These are phyloP conservation scores for Tulasnella sp. DNA, from an alignment of 768 basidiomycete species.

Conservation along the genomic window DNA sequence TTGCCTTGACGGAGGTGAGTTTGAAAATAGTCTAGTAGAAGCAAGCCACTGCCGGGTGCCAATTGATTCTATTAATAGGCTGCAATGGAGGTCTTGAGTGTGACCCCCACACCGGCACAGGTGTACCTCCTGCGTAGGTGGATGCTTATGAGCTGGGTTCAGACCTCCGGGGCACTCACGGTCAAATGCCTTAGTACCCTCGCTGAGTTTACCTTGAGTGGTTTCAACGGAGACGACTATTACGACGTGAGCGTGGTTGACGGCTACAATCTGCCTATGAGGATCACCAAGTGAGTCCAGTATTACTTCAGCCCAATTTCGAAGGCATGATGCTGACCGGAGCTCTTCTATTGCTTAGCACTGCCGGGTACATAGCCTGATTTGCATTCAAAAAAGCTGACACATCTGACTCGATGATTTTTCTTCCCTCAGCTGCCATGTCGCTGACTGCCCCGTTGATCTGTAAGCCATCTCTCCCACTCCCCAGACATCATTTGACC, in stretches of 20 bases:
- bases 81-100: conserved; percentile 27
- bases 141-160: too few species aligned
- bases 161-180: too few species aligned
- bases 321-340: background rate
- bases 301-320: background rate
- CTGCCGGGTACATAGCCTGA: too few species aligned
- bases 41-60: too few species aligned
- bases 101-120: conserved; percentile 29
- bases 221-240: background rate
- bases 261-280: conserved; percentile 16
- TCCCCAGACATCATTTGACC: background rate
- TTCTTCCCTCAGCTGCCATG: background rate
- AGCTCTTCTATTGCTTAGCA: too few species aligned
- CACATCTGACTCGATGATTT: too few species aligned
- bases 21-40: too few species aligned
- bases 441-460: conserved; percentile 16
- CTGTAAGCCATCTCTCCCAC: background rate
- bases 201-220: conserved; percentile 2
- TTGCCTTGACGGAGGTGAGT: conserved; percentile 8
- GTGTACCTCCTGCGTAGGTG: conserved; percentile 19
- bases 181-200: background rate
- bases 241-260: conserved; percentile 17
- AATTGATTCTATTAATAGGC: too few species aligned
- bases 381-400: too few species aligned
- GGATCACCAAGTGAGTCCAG: conserved; percentile 15